phyloP scores from a whole-genome alignment of 176 grass and related monocot species.

The Zoysia japonica region DNA sequence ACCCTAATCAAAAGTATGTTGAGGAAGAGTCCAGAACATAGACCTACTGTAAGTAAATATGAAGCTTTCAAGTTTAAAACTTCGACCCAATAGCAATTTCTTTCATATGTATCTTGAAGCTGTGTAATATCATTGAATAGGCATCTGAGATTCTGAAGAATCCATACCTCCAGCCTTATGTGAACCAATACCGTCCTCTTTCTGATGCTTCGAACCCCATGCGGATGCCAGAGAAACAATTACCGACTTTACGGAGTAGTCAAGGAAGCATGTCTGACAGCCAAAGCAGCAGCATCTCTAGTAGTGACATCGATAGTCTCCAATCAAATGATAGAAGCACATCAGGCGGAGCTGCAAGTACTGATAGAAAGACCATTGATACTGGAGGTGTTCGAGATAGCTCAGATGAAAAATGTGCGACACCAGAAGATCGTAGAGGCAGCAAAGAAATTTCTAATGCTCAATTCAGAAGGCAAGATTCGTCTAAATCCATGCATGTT shows the following conservation, averaged over 20 bases:
- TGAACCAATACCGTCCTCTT: constrained; percentile 67
- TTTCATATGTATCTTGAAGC: constrained; percentile 39
- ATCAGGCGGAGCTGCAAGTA: constrained; percentile 42
- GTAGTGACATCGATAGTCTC: constrained; percentile 77
- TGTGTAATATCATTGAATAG: constrained; percentile 51
- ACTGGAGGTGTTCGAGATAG: constrained; percentile 37
- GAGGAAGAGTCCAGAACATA: constrained; percentile 96
- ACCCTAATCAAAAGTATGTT: constrained; percentile 91
- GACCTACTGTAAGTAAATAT: constrained; percentile 77
- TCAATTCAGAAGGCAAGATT: constrained; percentile 63
- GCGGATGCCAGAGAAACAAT: constrained; percentile 53
- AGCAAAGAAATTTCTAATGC: constrained; percentile 37
- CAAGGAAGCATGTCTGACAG: constrained; percentile 75
- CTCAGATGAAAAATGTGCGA: constrained; percentile 30
- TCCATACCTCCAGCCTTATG: constrained; percentile 73
- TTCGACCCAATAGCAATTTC: constrained; percentile 6
- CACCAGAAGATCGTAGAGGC: constrained; percentile 47
- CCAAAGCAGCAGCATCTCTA: constrained; percentile 80
- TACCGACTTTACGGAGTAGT: constrained; percentile 35
- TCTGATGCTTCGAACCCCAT: constrained; percentile 47
- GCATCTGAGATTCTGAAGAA: constrained; percentile 87
- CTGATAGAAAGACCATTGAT: constrained; percentile 45
- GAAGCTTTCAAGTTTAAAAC: constrained; percentile 17
- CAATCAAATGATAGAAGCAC: constrained; percentile 64
- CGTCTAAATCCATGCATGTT: constrained; percentile 50